A percentile compares a stretch with the other conserved stretches of the same genome.
Evolutionary conservation across 2,329 filamentous ascomycete genomes (phyloP).

Genomic region (Orbilia oligospora): DNA sequence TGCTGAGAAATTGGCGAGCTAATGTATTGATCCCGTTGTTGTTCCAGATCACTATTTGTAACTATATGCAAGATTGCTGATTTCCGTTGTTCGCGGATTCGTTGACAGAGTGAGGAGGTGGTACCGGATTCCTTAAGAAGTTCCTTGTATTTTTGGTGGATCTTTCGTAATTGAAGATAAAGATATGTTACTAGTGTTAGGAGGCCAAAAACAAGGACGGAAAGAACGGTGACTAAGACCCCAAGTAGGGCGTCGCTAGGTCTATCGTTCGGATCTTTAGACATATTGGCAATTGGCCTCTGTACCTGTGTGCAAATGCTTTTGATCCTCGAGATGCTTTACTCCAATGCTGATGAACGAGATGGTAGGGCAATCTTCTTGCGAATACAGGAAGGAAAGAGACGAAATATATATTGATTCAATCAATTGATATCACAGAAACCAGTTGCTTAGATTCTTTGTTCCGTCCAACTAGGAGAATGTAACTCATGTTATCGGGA

Average conservation of each 20-base stretch:
- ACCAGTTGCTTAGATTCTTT: background rate
- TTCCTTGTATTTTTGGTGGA: constrained; percentile 26
- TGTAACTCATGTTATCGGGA: constrained; percentile 2
- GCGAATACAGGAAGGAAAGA: background rate
- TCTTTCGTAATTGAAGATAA: constrained; percentile 25
- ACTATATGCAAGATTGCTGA: constrained; percentile 14
- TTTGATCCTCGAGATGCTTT: background rate
- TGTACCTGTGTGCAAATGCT: background rate
- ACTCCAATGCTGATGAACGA: background rate
- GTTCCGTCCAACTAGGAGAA: background rate
- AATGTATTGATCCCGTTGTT: background rate
- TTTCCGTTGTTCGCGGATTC: constrained; percentile 21
- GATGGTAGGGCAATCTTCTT: background rate
- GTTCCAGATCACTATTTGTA: background rate
- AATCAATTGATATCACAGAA: background rate
- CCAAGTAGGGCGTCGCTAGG: constrained; percentile 14
- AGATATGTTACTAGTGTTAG: constrained; percentile 20
- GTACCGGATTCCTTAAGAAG: background rate
- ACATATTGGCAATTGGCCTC: constrained; percentile 14
- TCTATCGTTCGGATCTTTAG: background rate
- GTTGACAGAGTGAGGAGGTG: constrained; percentile 15
- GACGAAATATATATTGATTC: background rate
- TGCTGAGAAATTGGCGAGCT: background rate
- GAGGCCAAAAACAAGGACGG: constrained; percentile 29
- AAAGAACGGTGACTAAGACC: constrained; percentile 26